Evolutionary conservation across 352 stramenopile genomes (phyloP).

Genomic region (Pythium myriotylum): DNA sequence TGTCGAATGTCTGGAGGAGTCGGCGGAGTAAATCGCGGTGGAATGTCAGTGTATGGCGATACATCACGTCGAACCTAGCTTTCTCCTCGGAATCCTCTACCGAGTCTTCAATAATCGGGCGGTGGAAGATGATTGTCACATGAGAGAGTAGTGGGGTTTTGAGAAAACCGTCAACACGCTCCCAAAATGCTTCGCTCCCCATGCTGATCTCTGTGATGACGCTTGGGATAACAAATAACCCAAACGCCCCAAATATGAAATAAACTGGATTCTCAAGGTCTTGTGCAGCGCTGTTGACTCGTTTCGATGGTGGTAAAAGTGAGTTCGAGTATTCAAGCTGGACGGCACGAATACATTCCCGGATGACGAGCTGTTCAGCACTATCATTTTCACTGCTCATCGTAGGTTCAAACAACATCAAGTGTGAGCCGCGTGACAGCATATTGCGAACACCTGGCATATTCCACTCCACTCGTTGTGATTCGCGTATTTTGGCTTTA

Average conservation of each 20-base stretch:
- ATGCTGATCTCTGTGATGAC: conserved; percentile 5
- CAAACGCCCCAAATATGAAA: conserved; percentile 45
- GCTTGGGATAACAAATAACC: conserved; percentile 52
- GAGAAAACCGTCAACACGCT: conserved; percentile 36
- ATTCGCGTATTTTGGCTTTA: conserved; percentile 44
- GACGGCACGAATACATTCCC: conserved; percentile 22
- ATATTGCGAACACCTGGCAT: conserved; percentile 47
- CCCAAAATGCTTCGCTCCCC: conserved; percentile 30
- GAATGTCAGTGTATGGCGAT: conserved; percentile 45
- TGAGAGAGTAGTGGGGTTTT: conserved; percentile 34
- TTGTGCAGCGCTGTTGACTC: conserved; percentile 16
- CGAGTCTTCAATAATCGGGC: conserved; percentile 52
- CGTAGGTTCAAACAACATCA: conserved; percentile 42
- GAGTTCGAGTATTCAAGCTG: conserved; percentile 51
- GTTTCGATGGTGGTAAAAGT: conserved; percentile 54
- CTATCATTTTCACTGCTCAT: conserved; percentile 9
- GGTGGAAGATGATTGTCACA: conserved; percentile 40
- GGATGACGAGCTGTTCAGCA: conserved; percentile 4
- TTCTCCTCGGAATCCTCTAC: conserved; percentile 49
- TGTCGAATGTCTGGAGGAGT: conserved; percentile 42
- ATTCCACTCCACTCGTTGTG: conserved; percentile 63
- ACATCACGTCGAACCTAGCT: conserved; percentile 34
- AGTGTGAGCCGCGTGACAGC: conserved; percentile 46
- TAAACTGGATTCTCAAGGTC: conserved; percentile 30
- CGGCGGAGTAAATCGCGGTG: conserved; percentile 39